Conservation (phyloP, 2,329 filamentous ascomycete genomes). For the Phoma sp. region DNA sequence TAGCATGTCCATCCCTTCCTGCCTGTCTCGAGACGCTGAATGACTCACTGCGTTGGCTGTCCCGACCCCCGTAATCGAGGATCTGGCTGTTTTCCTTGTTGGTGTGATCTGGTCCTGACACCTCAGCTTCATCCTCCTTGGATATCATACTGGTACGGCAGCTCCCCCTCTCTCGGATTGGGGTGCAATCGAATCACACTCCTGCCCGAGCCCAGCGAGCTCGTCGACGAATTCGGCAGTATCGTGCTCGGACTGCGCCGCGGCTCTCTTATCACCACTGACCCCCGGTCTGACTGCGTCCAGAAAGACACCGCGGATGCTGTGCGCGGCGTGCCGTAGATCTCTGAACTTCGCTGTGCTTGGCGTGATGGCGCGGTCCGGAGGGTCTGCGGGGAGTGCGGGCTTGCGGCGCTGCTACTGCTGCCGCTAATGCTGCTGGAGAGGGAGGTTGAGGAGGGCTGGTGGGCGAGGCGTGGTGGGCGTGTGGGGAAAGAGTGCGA, state of each 20-base stretch:
- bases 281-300: slow-evolving; percentile 33
- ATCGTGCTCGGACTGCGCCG: slow-evolving; percentile 40
- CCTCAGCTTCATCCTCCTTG: slow-evolving; percentile 24
- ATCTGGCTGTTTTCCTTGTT: not conserved
- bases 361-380: slow-evolving; percentile 40
- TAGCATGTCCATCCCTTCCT: not conserved
- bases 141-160: slow-evolving; percentile 43
- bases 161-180: slow-evolving; percentile 35
- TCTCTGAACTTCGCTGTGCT: slow-evolving; percentile 27
- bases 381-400: slow-evolving; percentile 36
- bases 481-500: slow-evolving; percentile 33
- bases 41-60: not conserved
- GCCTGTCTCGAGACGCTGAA: not conserved
- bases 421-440: slow-evolving; percentile 18
- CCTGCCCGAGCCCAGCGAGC: slow-evolving; percentile 35
- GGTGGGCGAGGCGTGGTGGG: slow-evolving; percentile 33
- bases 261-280: slow-evolving; percentile 27
- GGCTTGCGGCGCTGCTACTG: slow-evolving; percentile 19
- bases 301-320: slow-evolving; percentile 33
- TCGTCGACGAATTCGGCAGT: slow-evolving; percentile 39
- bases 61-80: not conserved
- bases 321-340: slow-evolving; percentile 31
- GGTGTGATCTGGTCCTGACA: not conserved
- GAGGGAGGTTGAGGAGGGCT: slow-evolving; percentile 30
- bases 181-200: slow-evolving; percentile 37